Base-by-base conservation (phyloP, 495 filamentous ascomycete species). In the Podospora sp. region DNA sequence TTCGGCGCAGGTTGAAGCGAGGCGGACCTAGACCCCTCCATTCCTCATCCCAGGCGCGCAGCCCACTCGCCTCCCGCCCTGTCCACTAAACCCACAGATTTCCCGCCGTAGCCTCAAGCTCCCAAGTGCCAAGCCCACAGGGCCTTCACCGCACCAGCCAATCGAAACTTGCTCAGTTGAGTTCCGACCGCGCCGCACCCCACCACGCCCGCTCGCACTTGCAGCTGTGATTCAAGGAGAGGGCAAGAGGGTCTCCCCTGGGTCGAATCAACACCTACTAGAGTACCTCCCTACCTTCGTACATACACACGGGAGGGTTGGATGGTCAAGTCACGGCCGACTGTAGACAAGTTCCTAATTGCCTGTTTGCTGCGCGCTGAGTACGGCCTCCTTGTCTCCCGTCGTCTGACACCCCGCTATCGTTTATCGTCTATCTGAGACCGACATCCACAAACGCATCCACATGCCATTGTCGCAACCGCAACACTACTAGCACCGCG, bases 101-200 rank as follows among this genome's bases (percentile, higher is more conserved):
- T 60, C 55, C 55, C 26, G 64, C 64, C 16, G 63, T 25, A 60
- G 57, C 46, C 60, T 53, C 51, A 9, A 46, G 53, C 50, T 65
- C 50, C n/a, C 51, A 7, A 24, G 8, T 27, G 52, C 51, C 49
- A 65, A 57, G 62, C 7, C 18, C 52, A 24, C 52, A 40, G 33
- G 53, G 22, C 29, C 20, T 33, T 26, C 26, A 26, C n/a, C 29
- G 22, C 51, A 20, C 33, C 61, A 73, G 75, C 82, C 82, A 84
- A 84, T 84, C 65, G 77, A 83, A 84, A 84, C 81, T 80, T 84
- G 82, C 82, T 84, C 82, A 80, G 67, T 72, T 69, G 60, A 46
- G 14, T 68, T 67, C 69, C 69, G 65, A 64, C 67, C 66, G 74
- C 74, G 70, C 78, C 69, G 74, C 72, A 76, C 70, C 76, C 79